Percentiles rank a stretch among this genome's conserved stretches.
phyloP scores from a whole-genome alignment of 768 basidiomycete species.

The Tulasnella sp. region DNA sequence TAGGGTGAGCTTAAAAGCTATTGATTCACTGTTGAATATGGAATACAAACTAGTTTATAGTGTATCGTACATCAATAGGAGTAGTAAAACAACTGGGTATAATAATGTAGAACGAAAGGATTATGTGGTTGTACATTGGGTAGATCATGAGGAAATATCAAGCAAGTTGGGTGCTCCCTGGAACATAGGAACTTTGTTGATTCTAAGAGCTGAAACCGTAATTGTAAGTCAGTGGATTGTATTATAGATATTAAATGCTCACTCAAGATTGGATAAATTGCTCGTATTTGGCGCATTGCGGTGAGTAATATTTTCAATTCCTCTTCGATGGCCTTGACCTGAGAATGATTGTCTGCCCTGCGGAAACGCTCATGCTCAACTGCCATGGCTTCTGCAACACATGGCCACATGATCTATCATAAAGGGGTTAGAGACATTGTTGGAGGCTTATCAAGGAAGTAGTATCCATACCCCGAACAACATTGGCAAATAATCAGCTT shows the following conservation, averaged over 20 bases:
- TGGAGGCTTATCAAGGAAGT: background rate
- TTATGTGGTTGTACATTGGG: too few relatives aligned
- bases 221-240: background rate
- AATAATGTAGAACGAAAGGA: too few relatives aligned
- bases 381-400: slow-evolving; percentile 9
- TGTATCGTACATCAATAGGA: too few relatives aligned
- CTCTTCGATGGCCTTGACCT: slow-evolving; percentile 2
- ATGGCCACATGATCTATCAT: slow-evolving; percentile 9
- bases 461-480: slow-evolving; percentile 2
- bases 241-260: background rate
- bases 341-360: background rate
- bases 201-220: slow-evolving; percentile 6
- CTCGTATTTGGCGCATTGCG: background rate
- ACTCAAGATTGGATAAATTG: slow-evolving; percentile 11
- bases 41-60: too few relatives aligned
- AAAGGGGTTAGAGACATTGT: background rate
- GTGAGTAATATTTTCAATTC: slow-evolving; percentile 8
- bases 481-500: slow-evolving; percentile 4
- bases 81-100: too few relatives aligned
- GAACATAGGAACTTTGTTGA: slow-evolving; percentile 13
- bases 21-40: too few relatives aligned
- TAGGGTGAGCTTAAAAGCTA: too few relatives aligned
- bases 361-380: slow-evolving; percentile 12
- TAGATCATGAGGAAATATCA: too few relatives aligned
- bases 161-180: too few relatives aligned